Percentiles rank a stretch among this genome's conserved stretches.
Evolutionary conservation across 2,329 filamentous ascomycete species (phyloP).

Genomic region (Moelleriella libera): DNA sequence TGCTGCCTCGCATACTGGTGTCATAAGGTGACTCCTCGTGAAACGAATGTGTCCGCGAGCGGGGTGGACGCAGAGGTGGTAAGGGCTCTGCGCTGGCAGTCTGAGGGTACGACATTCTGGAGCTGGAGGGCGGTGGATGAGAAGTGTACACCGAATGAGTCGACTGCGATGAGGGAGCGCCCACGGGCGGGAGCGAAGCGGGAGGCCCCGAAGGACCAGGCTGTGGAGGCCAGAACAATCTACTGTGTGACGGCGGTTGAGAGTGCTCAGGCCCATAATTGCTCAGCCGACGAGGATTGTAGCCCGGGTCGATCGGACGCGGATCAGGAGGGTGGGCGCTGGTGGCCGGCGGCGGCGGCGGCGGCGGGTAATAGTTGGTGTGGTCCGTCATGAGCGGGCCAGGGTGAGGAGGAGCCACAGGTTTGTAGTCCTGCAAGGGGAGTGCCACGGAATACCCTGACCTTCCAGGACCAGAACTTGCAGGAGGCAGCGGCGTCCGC

Average conservation of each 20-base stretch:
- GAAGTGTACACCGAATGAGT: constrained; percentile 12
- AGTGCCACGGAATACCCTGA: constrained; percentile 3
- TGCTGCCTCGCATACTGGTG: constrained; percentile 14
- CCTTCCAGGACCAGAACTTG: constrained; percentile 10
- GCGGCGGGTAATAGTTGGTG: constrained; percentile 13
- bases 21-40: constrained; percentile 19
- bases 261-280: constrained; percentile 14
- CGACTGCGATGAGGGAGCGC: constrained; percentile 2
- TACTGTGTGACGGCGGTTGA: constrained; percentile 11
- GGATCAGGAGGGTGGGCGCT: constrained; percentile 14
- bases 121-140: constrained; percentile 9
- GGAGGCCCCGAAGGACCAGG: neutral
- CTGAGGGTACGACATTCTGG: constrained; percentile 21
- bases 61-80: constrained; percentile 23
- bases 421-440: constrained; percentile 3
- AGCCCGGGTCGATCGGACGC: constrained; percentile 18
- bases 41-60: constrained; percentile 18
- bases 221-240: constrained; percentile 20
- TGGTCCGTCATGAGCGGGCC: constrained; percentile 7
- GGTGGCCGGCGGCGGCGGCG: constrained; percentile 1
- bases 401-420: constrained; percentile 9
- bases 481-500: constrained; percentile 9
- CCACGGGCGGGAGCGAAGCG: constrained; percentile 1
- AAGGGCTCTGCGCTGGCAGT: constrained; percentile 20
- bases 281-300: constrained; percentile 16